These are phyloP conservation scores for Amorphotheca resinae DNA, from an alignment of 495 filamentous ascomycete species.

Conservation along the genomic window DNA sequence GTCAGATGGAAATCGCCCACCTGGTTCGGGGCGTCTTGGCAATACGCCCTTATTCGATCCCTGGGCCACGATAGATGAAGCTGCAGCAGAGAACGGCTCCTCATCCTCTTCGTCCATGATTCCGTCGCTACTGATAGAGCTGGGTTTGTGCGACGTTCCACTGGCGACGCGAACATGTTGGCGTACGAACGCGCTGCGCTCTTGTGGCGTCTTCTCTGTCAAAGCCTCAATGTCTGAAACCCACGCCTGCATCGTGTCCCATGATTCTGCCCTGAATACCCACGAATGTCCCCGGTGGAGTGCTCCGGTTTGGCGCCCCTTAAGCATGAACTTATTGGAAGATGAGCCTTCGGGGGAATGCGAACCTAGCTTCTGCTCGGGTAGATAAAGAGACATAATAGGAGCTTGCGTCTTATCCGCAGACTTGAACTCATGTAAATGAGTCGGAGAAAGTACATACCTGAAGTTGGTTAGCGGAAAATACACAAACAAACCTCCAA, in stretches of 20 bases:
- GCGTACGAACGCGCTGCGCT: constrained; percentile 74
- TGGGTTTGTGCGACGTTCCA: constrained; percentile 44
- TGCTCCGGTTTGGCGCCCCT: constrained; percentile 82
- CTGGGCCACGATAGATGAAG: constrained; percentile 35
- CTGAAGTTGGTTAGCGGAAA: constrained; percentile 37
- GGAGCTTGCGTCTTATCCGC: constrained; percentile 55
- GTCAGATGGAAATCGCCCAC: constrained; percentile 85
- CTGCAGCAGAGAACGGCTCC: constrained; percentile 57
- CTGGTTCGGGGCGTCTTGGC: constrained; percentile 57
- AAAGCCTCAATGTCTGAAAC: constrained; percentile 82
- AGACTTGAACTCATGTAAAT: constrained; percentile 96
- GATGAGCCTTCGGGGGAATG: constrained; percentile 73
- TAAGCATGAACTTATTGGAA: constrained; percentile 97
- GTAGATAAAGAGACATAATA: constrained; percentile 91
- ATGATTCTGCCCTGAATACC: constrained; percentile 91
- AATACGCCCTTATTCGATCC: constrained; percentile 32
- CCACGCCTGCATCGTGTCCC: constrained; percentile 89
- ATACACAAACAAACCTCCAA: background rate
- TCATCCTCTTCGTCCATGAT: constrained; percentile 77
- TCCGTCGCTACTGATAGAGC: constrained; percentile 57
- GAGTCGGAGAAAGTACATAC: constrained; percentile 94
- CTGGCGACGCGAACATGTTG: constrained; percentile 65
- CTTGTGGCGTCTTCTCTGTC: constrained; percentile 79
- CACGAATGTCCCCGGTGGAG: constrained; percentile 95
- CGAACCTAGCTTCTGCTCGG: constrained; percentile 89